Evolutionary conservation across 2,329 filamentous ascomycete genomes (phyloP), one percentile per base, ranked within the genome.

Genomic region (Bipolaris victoriae): DNA sequence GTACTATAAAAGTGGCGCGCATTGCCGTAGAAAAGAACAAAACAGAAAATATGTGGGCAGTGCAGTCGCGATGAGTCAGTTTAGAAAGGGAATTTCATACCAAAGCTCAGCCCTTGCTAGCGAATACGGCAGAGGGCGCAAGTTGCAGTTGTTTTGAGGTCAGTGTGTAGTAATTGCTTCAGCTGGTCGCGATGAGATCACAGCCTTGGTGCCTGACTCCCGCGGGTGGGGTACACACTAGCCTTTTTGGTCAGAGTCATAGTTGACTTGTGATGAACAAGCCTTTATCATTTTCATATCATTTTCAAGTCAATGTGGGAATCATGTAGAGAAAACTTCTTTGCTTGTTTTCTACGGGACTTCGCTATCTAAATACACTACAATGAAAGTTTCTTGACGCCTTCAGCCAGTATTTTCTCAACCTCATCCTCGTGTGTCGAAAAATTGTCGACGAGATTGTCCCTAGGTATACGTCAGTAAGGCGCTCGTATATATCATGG

Each of bases 381-480:
- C 47, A 39, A 41, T 39, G 52, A 62, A 29, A 67, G 15, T 44
- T 66, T 68, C 65, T 72, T 69, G 29, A 69, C 61, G 6, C 63
- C 72, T 52, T 75, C 72, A 0, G 69, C 70, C 58, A 83, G 55
- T 50, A 82, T 76, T 62, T 75, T 77, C 50, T 82, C 77, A 10
- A 83, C 73, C 62, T 82, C 81, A 24, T 81, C 76, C 18, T 75
- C 72, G 60, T 83, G 78, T 45, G 66, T 73, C 0, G 77, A 79
- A 57, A 84, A 84, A 62, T 83, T 82, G 63, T 83, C 82, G 1
- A 84, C 80, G 7, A 84, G 70, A 50, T 78, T 74, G 67, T 85
- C 82, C 68, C 65, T 68, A 20, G 11, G 20, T 1, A 18, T 24
- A 3, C 9, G 46, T 66, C 56, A 67, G 61, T 52, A 24, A 16